Base-by-base conservation (phyloP, 176 grass and related monocot genomes). In the Musa itinerans region DNA sequence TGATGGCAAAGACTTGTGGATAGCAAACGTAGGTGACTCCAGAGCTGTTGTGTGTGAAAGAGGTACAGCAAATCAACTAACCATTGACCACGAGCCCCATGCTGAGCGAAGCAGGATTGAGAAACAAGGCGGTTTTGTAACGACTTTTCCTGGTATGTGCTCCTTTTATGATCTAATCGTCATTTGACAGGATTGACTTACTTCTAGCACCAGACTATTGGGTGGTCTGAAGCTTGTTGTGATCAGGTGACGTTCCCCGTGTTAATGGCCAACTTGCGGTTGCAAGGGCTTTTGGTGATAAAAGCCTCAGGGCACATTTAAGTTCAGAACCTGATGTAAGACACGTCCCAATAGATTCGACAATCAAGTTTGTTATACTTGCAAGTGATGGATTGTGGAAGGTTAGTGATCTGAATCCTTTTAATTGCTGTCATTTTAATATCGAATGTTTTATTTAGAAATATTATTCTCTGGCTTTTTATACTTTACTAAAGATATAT, bases 261-360 rank as follows among this genome's bases (percentile, higher is more conserved):
- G 96, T 99, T 74, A 99, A 99, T 75, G 96, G 96, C 3, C 96
- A 99, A 73, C 96, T 99, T 50, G 96, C 96, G n/a, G 96, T 99
- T 74, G 96, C 96, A 29, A 94, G 96, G 74, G 96, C 96, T 53
- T 99, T 99, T 65, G 96, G 96, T 66, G 96, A 99, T 79, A 84
- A 89, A 83, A 99, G 91, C 79, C 90, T 99, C 50, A 87, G 92
- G 87, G 91, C 96, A 10, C 96, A 99, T 81, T 87, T 99, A 76
- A 99, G 91, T 84, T 95, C 91, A 8, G 96, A 99, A 63, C 96
- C 96, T 79, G 96, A 92, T 77, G 71, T 99, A 71, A 89, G 54
- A 81, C 83, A 89, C 86, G 86, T 95, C 57, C 96, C 86, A 10
- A 86, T 99, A 83, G 68, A 83, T 69, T 79, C 91, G n/a, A 75